These are phyloP conservation scores for Flaveria trinervia DNA, from an alignment of 129 eudicot species.

Conservation along the genomic window DNA sequence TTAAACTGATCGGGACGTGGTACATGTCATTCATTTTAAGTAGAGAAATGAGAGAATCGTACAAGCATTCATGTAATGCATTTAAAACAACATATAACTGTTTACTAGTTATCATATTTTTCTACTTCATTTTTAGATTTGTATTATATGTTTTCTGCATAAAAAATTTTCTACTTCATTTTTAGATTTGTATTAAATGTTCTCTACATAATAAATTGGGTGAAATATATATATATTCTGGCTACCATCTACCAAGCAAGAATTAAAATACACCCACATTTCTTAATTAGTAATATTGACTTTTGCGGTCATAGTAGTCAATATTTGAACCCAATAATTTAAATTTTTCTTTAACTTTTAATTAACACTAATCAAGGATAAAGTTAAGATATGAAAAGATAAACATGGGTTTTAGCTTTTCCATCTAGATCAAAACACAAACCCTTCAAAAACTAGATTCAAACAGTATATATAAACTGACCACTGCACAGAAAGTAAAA, in stretches of 20 bases:
- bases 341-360: not conserved
- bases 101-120: too few species aligned
- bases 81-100: too few species aligned
- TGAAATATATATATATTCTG: not conserved
- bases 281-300: slow-evolving; percentile 21
- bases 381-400: not conserved
- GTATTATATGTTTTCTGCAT: not conserved
- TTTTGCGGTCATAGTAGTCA: slow-evolving; percentile 6
- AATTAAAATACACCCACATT: slow-evolving; percentile 22
- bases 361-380: not conserved
- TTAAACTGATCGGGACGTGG: not conserved
- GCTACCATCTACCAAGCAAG: slow-evolving; percentile 4
- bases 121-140: too few species aligned
- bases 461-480: slow-evolving; percentile 1
- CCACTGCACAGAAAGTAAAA: slow-evolving; percentile 17
- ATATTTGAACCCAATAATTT: not conserved
- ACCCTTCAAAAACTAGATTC: not conserved
- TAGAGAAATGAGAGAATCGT: too few species aligned
- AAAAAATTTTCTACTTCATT: too few species aligned
- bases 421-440: slow-evolving; percentile 9
- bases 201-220: not conserved
- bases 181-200: too few species aligned
- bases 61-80: too few species aligned
- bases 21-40: too few species aligned
- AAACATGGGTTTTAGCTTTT: not conserved